Evolutionary conservation across 1,139 yeast species (phyloP), one percentile per base, ranked within the genome.

Genomic region (Yamadazyma spencermartinsiae): DNA sequence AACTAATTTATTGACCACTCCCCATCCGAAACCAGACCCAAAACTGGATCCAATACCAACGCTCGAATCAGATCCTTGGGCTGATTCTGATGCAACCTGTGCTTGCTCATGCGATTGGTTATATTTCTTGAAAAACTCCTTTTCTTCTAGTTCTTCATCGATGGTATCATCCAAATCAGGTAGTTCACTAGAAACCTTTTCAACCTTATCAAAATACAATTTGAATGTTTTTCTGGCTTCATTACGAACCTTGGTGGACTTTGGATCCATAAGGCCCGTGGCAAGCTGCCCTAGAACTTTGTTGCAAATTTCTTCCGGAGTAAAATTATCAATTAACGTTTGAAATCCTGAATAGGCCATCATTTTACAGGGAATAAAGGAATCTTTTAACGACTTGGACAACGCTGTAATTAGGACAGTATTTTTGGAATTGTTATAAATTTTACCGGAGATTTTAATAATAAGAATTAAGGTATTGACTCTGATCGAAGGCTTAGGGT

Each of bases 401-500:
- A 87, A 84, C 0, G 97, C 98, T 1, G 97, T 88, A 7, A 89
- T 82, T 33, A 92, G 65, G 2, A 92, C 96, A 27, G 80, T 81
- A 25, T 83, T 72, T 44, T 83, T 71, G 2, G 87, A 79, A 15
- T 63, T 65, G 17, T 71, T 64, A 43, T 82, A 82, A 45, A 92
- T 76, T 44, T 73, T 67, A 23, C 73, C 65, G 0, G 96, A 82
- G 23, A 92, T 81, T 43, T 79, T 79, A 19, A 88, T 82, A 18
- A 92, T 74, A 31, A 88, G 74, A 18, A 87, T 74, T 16, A 94
- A 76, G 0, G 98, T 90, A 60, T 88, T 86, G 5, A 92, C 88
- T 49, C 98, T 68, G 14, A 92, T 86, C 17, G 87, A 86, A 1
- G 94, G 83, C 41, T 82, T 83, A 2, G 82, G 79, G 55, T 92